Evolutionary conservation across 202 grass and related monocot species (phyloP), one percentile per base, ranked within the genome.

Genomic region (Setaria italica): DNA sequence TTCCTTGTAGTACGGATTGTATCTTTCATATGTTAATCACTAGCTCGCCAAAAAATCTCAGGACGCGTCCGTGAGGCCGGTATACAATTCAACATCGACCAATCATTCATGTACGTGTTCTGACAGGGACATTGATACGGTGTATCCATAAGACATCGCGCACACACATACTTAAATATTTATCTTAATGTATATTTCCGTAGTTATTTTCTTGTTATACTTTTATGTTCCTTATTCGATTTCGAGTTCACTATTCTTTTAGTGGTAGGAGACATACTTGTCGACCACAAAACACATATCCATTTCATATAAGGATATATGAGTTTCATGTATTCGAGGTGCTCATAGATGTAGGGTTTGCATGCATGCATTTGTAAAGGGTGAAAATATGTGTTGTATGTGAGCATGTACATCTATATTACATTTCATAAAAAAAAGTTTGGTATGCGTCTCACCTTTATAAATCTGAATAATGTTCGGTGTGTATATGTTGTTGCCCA

Each of bases 91-190:
- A 46, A 70, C 20, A 4, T 25, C 11, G 5, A 67, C 9, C n/a
- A 84, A 54, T 45, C 35, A 56, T 76, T 67, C 47, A 15, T 45
- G 14, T 67, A 76, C 9, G 9, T 65, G 32, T 51, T 74, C 10
- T 16, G 46, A 25, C 5, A 46, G 9, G 14, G n/a, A 43, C 35
- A 57, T 59, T 20, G 65, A 67, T 67, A 67, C 16, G 16, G 34
- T 35, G 8, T 11, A 67, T 67, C 65, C 10, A 67, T 9, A 41
- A 10, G 65, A 42, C 65, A 42, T 41, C 32, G 19, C 6, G 17
- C 39, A 41, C 39, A 5, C 39, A 41, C 39, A 41, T 5, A 41
- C 39, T 25, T 6, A 4, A 46, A 7, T 41, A 41, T 41, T 41
- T 41, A 46, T 46, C 43, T 46, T 1, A 25, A 29, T 60, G 3